Base-by-base conservation (phyloP, 805 yeast genomes). In the Torulaspora delbrueckii region DNA sequence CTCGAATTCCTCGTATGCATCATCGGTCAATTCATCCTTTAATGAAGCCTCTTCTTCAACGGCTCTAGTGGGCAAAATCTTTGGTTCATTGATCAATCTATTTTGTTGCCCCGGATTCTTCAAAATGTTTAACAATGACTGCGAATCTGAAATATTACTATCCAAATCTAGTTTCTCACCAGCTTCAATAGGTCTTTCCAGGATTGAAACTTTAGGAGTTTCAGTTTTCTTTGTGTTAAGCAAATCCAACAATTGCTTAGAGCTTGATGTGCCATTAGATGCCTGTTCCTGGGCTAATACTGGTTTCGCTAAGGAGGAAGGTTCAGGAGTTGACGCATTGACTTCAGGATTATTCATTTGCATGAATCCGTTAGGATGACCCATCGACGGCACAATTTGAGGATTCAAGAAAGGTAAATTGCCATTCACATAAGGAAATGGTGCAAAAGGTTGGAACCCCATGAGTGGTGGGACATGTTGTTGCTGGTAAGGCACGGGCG, bases 281-380 rank as follows among this genome's bases (percentile, higher is more conserved):
- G 31, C 18, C 18, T 23, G 43, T 26, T 48, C 38, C 34, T 62
- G 50, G n/a, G 60, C 62, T 40, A 69, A 55, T 7, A 68, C 60
- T 33, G 71, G 69, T 43, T 60, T 62, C 7, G 72, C 62, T 9
- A 76, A 65, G 38, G 70, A 66, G 24, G 65, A 65, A 9, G 71
- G 63, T 24, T 71, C 62, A 27, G 75, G 76, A 9, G 73, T 70
- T 24, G 46, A 43, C 3, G 42, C 28, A 9, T 40, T 35, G 24
- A 26, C 25, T 8, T 25, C 42, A 5, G 75, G 59, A 25, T 38
- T 37, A 16, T 14, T 40, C 43, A 42, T 42, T 28, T 30, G 46
- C 19, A 14, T 28, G 47, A 33, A 48, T 45, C 34, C 49, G 42
- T 31, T 50, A 47, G 35, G 56, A 42, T 37, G 50, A 43, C 4